Base-by-base conservation (phyloP, 176 grass and related monocot genomes). In the Triticum aestivum region DNA sequence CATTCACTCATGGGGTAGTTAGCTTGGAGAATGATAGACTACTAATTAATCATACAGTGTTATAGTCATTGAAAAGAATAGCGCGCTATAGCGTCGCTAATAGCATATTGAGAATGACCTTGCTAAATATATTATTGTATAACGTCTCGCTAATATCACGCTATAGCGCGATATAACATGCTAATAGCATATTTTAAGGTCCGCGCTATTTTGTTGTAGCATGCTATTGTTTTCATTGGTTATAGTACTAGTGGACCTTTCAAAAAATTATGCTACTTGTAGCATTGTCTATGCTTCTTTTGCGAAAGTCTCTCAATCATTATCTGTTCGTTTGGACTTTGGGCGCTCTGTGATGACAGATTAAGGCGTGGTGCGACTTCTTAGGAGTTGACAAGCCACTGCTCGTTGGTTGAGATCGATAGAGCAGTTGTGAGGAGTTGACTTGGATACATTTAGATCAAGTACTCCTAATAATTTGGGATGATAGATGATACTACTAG, bases 301-400 rank as follows among this genome's bases (percentile, higher is more conserved):
- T 76, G 4, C 18, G 73, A 4, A 76, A 76, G 73, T 76, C 73
- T 76, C 73, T 2, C 47, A 33, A 76, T 76, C 73, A 76, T 52
- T 9, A 10, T 76, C 27, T 56, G 73, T 75, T 51, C 68, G 23
- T 30, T 75, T 51, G 42, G 44, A 75, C 73, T 75, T 75, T 75
- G 51, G 45, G 27, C 54, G 73, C 6, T 30, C 10, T 32, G 8
- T 30, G 7, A 51, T 33, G 27, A 29, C 29, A 76, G 8, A 76
- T 54, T 9, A 76, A 33, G 27, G 45, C 24, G 73, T 18, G 29
- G 9, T 56, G 73, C 45, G 73, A 76, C 73, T 52, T 52, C 29
- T 26, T 75, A 75, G 44, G 1, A 76, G 73, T 76, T 54, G 73
- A 54, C 45, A 32, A 4, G 44, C 42, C 33, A 4, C 42, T 76